Evolutionary conservation across 495 filamentous ascomycete species (phyloP).

Genomic region (Cudoniella acicularis): DNA sequence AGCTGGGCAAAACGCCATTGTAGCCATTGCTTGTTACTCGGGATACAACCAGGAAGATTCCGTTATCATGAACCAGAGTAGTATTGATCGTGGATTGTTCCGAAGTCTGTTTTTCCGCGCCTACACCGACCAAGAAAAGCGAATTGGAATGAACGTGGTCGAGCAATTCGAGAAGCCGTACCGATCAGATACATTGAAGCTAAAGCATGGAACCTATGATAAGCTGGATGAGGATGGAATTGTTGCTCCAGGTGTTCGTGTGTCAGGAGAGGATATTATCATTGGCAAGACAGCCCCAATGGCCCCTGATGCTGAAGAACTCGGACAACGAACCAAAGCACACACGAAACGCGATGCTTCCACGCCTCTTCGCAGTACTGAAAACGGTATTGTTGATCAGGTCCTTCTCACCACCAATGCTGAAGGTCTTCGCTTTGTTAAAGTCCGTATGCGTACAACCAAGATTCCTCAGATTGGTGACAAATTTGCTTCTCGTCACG

Average conservation of each 20-base stretch:
- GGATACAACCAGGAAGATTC: conserved; percentile 99
- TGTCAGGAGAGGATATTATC: conserved; percentile 97
- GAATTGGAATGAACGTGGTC: conserved; percentile 80
- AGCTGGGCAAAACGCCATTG: conserved; percentile 96
- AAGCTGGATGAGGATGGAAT: conserved; percentile 96
- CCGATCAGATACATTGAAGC: conserved; percentile 76
- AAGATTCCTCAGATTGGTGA: conserved; percentile 98
- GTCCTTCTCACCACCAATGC: conserved; percentile 91
- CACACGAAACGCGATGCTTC: conserved; percentile 94
- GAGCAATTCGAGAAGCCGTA: conserved; percentile 94
- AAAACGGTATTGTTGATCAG: conserved; percentile 92
- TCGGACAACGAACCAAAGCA: conserved; percentile 82
- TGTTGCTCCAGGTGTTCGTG: conserved; percentile 85
- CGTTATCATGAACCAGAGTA: conserved; percentile 99
- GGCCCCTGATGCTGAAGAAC: conserved; percentile 84
- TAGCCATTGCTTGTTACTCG: conserved; percentile 94
- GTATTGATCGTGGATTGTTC: conserved; percentile 95
- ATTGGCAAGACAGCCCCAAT: conserved; percentile 98
- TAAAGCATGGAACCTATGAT: conserved; percentile 96
- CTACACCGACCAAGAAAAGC: conserved; percentile 94
- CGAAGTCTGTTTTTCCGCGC: conserved; percentile 96
- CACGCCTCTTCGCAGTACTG: conserved; percentile 88
- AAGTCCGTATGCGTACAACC: conserved; percentile 94
- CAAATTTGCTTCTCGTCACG: conserved; percentile 98
- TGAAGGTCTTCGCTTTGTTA: conserved; percentile 86